Evolutionary conservation across 768 basidiomycete species (phyloP).

Genomic region (Tylopilus subfusipes): DNA sequence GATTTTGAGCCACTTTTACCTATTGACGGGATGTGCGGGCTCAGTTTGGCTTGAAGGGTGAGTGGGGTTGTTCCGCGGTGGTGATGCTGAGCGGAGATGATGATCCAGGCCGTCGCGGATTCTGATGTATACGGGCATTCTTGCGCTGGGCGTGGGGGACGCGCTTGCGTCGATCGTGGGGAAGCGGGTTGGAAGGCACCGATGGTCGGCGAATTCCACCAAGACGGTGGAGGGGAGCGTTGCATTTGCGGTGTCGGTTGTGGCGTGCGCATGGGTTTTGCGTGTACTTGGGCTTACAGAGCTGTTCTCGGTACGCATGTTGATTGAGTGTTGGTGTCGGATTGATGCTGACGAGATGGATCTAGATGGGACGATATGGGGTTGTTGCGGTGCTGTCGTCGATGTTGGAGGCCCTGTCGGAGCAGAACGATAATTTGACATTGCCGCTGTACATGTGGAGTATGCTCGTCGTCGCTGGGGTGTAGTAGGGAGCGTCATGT

Average conservation of each 20-base stretch:
- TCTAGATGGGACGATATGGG: slow-evolving; percentile 64
- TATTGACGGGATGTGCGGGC: slow-evolving; percentile 92
- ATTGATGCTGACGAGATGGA: slow-evolving; percentile 19
- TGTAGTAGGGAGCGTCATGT: slow-evolving; percentile 16
- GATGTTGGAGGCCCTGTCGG: slow-evolving; percentile 84
- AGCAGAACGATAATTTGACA: slow-evolving; percentile 97
- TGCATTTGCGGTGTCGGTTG: slow-evolving; percentile 73
- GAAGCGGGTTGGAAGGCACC: slow-evolving; percentile 70
- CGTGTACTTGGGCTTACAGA: slow-evolving; percentile 68
- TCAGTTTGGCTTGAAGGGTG: slow-evolving; percentile 95
- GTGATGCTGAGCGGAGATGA: slow-evolving; percentile 4
- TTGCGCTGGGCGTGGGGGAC: slow-evolving; percentile 90
- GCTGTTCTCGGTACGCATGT: slow-evolving; percentile 66
- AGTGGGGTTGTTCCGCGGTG: slow-evolving; percentile 28
- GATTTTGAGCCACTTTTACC: slow-evolving; percentile 95
- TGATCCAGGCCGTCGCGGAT: slow-evolving; percentile 44
- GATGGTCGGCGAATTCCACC: slow-evolving; percentile 79
- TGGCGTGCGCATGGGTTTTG: slow-evolving; percentile 65
- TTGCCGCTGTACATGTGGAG: slow-evolving; percentile 97
- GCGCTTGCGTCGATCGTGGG: slow-evolving; percentile 93
- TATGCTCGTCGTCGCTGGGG: slow-evolving; percentile 60
- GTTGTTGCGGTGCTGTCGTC: slow-evolving; percentile 61
- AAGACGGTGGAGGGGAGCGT: slow-evolving; percentile 93
- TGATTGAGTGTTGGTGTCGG: neutral
- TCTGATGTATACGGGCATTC: slow-evolving; percentile 76